A percentile compares a stretch with the other conserved stretches of the same genome.
Evolutionary conservation across 139 green algal genomes (phyloP).

Genomic region (Microglena sp.): DNA sequence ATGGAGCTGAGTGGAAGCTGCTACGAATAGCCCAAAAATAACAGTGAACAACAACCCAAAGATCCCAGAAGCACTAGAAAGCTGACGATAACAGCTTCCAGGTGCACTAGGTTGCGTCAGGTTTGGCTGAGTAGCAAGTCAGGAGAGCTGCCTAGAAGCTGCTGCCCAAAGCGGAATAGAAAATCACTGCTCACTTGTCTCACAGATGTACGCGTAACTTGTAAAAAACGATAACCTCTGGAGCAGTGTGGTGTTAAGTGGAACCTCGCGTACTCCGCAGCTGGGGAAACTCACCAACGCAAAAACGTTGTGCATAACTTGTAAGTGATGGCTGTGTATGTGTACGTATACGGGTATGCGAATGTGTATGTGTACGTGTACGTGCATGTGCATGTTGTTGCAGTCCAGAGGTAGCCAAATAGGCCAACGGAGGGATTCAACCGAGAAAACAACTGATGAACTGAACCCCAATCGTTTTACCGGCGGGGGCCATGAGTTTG

Average conservation of each 20-base stretch:
- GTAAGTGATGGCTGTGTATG: neutral
- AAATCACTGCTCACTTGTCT: neutral
- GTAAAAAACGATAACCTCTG: too few species aligned
- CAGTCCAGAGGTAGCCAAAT: neutral
- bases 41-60: too few species aligned
- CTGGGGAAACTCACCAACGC: too few species aligned
- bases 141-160: too few species aligned
- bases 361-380: neutral
- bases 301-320: neutral
- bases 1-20: too few species aligned
- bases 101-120: too few species aligned
- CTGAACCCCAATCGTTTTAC: neutral
- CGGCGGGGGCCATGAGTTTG: neutral
- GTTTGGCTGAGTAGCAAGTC: too few species aligned
- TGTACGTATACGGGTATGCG: neutral
- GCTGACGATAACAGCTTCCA: too few species aligned
- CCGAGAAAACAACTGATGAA: neutral
- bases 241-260: neutral
- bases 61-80: too few species aligned
- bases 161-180: too few species aligned
- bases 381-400: neutral
- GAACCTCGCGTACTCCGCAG: too few species aligned
- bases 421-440: neutral
- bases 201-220: neutral
- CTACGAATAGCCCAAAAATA: too few species aligned